phyloP scores from a whole-genome alignment of 1,139 yeast species.

The Lodderomyces metapsilosis region DNA sequence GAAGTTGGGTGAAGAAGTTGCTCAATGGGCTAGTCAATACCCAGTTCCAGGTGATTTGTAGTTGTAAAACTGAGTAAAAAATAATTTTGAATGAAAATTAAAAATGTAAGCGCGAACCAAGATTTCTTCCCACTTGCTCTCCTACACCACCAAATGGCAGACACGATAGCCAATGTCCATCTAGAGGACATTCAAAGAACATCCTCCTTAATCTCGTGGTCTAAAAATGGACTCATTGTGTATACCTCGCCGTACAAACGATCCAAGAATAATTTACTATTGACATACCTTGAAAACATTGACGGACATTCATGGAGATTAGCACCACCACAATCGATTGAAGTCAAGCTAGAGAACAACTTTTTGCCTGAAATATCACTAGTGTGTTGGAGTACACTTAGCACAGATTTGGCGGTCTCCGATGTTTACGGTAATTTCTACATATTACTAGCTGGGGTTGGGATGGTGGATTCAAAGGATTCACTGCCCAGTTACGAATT shows the following conservation, averaged over 20 bases:
- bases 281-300: conserved; percentile 62
- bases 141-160: neutral
- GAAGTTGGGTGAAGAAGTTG: conserved; percentile 60
- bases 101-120: neutral
- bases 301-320: conserved; percentile 68
- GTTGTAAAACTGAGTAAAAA: neutral
- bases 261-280: conserved; percentile 35
- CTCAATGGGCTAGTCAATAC: conserved; percentile 62
- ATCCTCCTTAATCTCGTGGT: conserved; percentile 56
- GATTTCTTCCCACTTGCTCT: neutral
- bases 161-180: neutral
- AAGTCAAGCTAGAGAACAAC: conserved; percentile 36
- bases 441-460: conserved; percentile 47
- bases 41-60: conserved; percentile 76
- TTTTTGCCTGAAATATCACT: conserved; percentile 27
- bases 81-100: neutral
- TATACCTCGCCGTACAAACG: conserved; percentile 35
- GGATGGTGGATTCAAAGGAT: conserved; percentile 23
- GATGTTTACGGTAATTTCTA: conserved; percentile 52
- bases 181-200: conserved; percentile 9
- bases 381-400: conserved; percentile 50
- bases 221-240: conserved; percentile 72
- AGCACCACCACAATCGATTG: conserved; percentile 50
- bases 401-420: conserved; percentile 53
- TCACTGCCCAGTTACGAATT: conserved; percentile 39